These are phyloP conservation scores for Malassezia slooffiae DNA, from an alignment of 1,284 basidiomycete genomes.

Conservation along the genomic window DNA sequence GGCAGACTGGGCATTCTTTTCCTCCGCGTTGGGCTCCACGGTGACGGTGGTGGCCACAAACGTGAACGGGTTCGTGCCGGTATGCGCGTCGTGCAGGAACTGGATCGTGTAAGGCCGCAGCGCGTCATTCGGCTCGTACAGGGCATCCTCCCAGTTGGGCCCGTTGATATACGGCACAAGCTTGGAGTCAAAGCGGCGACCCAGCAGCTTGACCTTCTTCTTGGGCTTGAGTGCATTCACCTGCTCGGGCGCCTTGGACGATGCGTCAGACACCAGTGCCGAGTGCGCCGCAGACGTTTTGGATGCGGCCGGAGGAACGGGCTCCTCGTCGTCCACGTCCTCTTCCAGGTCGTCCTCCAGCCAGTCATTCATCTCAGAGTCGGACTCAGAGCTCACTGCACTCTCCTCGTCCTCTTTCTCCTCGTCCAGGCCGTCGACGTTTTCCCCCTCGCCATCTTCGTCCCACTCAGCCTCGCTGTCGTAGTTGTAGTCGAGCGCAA, in stretches of 20 bases:
- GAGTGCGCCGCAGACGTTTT: conserved; percentile 19
- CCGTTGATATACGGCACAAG: conserved; percentile 39
- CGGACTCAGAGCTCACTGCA: conserved; percentile 21
- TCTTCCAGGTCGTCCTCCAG: conserved; percentile 43
- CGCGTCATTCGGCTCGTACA: conserved; percentile 27
- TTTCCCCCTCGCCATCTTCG: conserved; percentile 35
- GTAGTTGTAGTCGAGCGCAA: conserved; percentile 40
- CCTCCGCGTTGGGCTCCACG: not conserved
- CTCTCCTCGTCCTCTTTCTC: conserved; percentile 27
- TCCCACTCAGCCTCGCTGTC: conserved; percentile 46
- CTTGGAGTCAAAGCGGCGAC: conserved; percentile 36
- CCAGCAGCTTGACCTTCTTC: conserved; percentile 39
- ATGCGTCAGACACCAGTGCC: conserved; percentile 8
- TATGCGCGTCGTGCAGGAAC: conserved; percentile 28
- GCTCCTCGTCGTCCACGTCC: conserved; percentile 27
- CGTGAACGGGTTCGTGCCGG: conserved; percentile 39
- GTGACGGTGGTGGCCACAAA: conserved; percentile 20
- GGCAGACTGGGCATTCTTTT: conserved; percentile 1
- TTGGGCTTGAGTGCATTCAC: conserved; percentile 25
- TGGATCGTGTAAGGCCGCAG: conserved; percentile 37
- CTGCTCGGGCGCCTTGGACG: not conserved
- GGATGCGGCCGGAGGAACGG: conserved; percentile 7
- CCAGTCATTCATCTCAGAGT: conserved; percentile 45
- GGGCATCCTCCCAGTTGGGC: conserved; percentile 35
- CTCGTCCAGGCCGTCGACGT: conserved; percentile 36